Conservation (phyloP, 208 protist genomes). For the Kentomonas sorsogonicus region DNA sequence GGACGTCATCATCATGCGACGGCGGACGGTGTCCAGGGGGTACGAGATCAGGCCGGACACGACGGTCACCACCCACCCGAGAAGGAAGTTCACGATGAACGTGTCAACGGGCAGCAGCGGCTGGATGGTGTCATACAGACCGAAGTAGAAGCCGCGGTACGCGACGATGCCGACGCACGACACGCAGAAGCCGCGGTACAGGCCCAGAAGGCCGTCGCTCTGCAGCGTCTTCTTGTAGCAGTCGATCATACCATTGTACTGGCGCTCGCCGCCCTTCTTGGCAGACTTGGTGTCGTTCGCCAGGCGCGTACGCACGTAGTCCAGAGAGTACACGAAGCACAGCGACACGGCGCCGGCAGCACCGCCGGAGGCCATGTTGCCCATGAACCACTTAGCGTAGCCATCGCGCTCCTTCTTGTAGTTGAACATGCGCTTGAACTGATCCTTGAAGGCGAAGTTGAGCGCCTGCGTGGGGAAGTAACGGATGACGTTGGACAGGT, state of each 20-base stretch:
- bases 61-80: conserved; percentile 68
- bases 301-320: conserved; percentile 97
- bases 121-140: conserved; percentile 91
- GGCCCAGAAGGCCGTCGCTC: conserved; percentile 58
- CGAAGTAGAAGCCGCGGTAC: conserved; percentile 97
- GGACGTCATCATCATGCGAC: conserved; percentile 95
- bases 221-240: conserved; percentile 91
- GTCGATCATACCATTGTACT: conserved; percentile 95
- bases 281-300: conserved; percentile 88
- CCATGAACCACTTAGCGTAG: conserved; percentile 83
- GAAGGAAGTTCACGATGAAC: conserved; percentile 69
- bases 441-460: conserved; percentile 98
- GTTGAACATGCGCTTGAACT: conserved; percentile 94
- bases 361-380: conserved; percentile 95
- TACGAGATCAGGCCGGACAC: conserved; percentile 84
- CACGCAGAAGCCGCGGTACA: conserved; percentile 96
- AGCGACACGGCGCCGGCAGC: conserved; percentile 94
- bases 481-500: conserved; percentile 95
- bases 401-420: conserved; percentile 77
- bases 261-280: conserved; percentile 79
- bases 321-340: conserved; percentile 96
- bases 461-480: conserved; percentile 98
- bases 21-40: conserved; percentile 97
- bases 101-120: conserved; percentile 60
- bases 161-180: conserved; percentile 94